phyloP scores from a whole-genome alignment of 225 moss, liverwort and hornwort genomes.

The Straminergon stramineum region DNA sequence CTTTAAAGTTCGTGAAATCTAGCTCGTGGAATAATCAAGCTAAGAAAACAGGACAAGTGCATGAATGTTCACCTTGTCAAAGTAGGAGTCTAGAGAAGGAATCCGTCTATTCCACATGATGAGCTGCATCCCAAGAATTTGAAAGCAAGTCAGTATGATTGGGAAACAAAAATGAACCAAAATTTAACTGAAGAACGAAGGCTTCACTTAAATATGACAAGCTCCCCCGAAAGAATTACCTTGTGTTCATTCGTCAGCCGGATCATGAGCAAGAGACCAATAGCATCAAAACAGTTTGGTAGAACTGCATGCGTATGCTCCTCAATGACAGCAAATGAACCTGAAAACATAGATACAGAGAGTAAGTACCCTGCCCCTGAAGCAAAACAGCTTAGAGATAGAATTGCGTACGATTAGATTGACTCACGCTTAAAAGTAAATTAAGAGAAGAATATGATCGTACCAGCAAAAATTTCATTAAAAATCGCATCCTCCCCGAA shows the following conservation, averaged over 20 bases:
- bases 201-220: background rate
- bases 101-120: slow-evolving; percentile 98
- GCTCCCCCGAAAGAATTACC: slow-evolving; percentile 14
- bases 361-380: background rate
- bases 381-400: background rate
- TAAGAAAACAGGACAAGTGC: background rate
- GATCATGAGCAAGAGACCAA: slow-evolving; percentile 97
- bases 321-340: slow-evolving; percentile 87
- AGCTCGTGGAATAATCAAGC: background rate
- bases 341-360: slow-evolving; percentile 19
- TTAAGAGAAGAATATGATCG: background rate
- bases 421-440: background rate
- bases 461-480: slow-evolving; percentile 87
- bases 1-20: background rate
- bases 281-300: slow-evolving; percentile 95
- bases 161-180: background rate
- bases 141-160: background rate
- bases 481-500: slow-evolving; percentile 92
- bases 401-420: background rate
- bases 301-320: slow-evolving; percentile 81
- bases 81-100: slow-evolving; percentile 93
- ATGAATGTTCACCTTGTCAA: slow-evolving; percentile 70
- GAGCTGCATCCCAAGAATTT: slow-evolving; percentile 53
- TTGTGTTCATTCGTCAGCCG: slow-evolving; percentile 95
- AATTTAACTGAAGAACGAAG: background rate